Evolutionary conservation across 352 stramenopile genomes (phyloP).

Genomic region (Globisporangium rhizosaccharum): DNA sequence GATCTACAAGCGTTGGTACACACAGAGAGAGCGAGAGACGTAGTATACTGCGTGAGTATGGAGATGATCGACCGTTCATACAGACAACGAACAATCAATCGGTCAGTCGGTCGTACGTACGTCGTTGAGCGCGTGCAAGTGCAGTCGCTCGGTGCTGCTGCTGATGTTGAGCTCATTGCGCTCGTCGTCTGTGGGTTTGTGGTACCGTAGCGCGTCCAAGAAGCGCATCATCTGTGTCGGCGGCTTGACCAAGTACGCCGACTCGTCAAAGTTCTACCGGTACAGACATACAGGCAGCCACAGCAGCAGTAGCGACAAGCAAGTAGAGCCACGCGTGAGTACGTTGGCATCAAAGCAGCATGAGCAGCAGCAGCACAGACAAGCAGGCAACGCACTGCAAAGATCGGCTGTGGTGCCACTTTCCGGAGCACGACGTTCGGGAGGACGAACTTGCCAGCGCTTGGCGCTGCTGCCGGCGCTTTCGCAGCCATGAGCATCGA

Average conservation of each 20-base stretch:
- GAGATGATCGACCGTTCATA: neutral
- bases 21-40: neutral
- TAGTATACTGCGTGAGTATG: neutral
- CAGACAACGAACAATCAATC: too few species aligned
- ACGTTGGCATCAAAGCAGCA: neutral
- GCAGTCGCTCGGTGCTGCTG: slow-evolving; percentile 66
- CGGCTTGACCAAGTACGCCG: slow-evolving; percentile 58
- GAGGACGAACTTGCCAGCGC: slow-evolving; percentile 28
- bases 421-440: slow-evolving; percentile 61
- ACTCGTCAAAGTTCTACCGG: slow-evolving; percentile 64
- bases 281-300: neutral
- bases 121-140: slow-evolving; percentile 71
- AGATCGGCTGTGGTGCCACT: slow-evolving; percentile 62
- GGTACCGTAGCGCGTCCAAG: slow-evolving; percentile 78
- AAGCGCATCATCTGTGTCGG: slow-evolving; percentile 81
- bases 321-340: neutral
- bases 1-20: slow-evolving; percentile 28
- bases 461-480: slow-evolving; percentile 5
- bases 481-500: slow-evolving; percentile 17
- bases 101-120: slow-evolving; percentile 25
- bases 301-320: neutral
- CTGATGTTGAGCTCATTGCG: slow-evolving; percentile 61
- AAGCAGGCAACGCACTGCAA: slow-evolving; percentile 41
- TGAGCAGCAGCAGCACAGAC: neutral
- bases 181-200: slow-evolving; percentile 75